Evolutionary conservation across 495 filamentous ascomycete genomes (phyloP), one percentile per base, ranked within the genome.

Genomic region (Neurospora africana): DNA sequence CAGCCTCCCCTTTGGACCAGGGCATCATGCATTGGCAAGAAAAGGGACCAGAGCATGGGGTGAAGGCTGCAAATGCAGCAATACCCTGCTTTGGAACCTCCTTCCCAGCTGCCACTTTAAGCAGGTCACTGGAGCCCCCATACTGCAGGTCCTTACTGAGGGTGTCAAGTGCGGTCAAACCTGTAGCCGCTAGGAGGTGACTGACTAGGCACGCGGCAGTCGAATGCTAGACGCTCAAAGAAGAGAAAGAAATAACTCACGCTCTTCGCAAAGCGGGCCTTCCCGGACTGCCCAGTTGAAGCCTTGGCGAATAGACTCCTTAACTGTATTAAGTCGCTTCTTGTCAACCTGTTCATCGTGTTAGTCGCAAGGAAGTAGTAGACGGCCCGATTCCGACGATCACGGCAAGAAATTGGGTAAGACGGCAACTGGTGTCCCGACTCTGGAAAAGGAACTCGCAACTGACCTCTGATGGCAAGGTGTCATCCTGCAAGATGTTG

Each of bases 221-320:
- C 70, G 71, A 73, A 74, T 78, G 74, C 76, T 75, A 75, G 74
- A 72, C 70, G 73, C 72, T 70, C 72, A 72, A 73, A 71, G 69
- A 73, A 72, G 68, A 72, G 58, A 70, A 68, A 73, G 74, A 21
- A 23, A 67, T 43, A 65, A 90, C 92, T 89, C 84, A 95, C 92
- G 95, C 84, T 99, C 95, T 92, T 99, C 95, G 85, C 95, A 99
- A 13, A 99, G 84, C 23, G 95, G 95, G 10, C 95, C 95, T 87
- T 99, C 95, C 72, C 96, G 86, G 23, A 93, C 91, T 44, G 92
- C 95, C 95, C 95, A 99, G 78, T 89, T 92, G 82, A 99, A 99
- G 19, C 95, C 95, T 82, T 98, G 96, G 3, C 91, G 89, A 74
- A 99, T 92, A 17, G 91, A 93, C 79, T 98, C 95, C 70, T 93